Evolutionary conservation across 805 yeast species (phyloP).

Genomic region (Metschnikowia continentalis): DNA sequence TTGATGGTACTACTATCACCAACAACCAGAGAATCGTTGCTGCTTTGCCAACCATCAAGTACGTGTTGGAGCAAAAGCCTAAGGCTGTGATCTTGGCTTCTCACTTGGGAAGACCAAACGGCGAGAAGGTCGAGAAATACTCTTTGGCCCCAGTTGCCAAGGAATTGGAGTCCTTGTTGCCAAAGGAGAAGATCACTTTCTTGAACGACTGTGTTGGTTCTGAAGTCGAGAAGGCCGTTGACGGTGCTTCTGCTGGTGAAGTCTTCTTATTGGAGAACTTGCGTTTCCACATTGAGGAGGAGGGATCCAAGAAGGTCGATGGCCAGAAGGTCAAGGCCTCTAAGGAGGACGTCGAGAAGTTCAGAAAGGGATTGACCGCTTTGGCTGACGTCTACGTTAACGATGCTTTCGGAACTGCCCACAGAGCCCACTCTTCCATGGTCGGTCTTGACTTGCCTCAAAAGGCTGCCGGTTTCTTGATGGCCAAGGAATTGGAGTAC

Average conservation of each 20-base stretch:
- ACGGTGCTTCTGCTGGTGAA: conserved; percentile 70
- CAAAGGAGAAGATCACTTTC: conserved; percentile 65
- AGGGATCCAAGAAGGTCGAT: conserved; percentile 82
- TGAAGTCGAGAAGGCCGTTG: conserved; percentile 78
- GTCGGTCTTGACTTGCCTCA: conserved; percentile 94
- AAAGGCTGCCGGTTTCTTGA: conserved; percentile 98
- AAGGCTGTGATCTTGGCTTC: conserved; percentile 90
- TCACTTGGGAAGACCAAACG: conserved; percentile 99
- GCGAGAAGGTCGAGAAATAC: conserved; percentile 80
- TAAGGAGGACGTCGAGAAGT: conserved; percentile 73
- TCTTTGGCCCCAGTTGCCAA: conserved; percentile 90
- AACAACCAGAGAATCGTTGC: conserved; percentile 99
- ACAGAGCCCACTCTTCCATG: conserved; percentile 99
- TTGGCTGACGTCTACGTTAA: conserved; percentile 96
- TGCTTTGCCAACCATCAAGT: conserved; percentile 96
- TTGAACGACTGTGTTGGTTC: conserved; percentile 89
- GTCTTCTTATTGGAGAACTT: conserved; percentile 92
- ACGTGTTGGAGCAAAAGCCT: conserved; percentile 88
- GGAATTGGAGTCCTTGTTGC: conserved; percentile 76
- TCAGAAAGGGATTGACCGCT: conserved; percentile 86
- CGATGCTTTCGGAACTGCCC: conserved; percentile 95
- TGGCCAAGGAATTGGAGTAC: conserved; percentile 95
- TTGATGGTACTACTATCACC: conserved; percentile 95
- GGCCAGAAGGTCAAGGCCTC: conserved; percentile 94
- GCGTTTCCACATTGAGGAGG: conserved; percentile 97